phyloP scores from a whole-genome alignment of 2,329 filamentous ascomycete species.

The Magnaporthiopsis poae region DNA sequence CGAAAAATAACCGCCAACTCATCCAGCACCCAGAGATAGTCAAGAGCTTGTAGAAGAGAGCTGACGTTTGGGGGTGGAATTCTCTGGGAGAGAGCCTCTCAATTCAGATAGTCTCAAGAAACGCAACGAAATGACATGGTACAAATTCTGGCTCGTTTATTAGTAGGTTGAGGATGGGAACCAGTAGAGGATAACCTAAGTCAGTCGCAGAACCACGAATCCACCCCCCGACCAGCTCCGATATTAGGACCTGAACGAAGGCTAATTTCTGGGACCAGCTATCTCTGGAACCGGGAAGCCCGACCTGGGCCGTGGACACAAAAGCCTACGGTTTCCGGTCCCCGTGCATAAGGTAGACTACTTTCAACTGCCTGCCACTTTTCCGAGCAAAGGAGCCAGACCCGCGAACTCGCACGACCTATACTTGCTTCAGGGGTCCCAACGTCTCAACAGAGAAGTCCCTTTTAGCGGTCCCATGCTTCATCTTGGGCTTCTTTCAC shows the following conservation, averaged over 20 bases:
- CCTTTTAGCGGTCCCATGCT: neutral
- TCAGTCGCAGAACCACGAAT: neutral
- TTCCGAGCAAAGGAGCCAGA: neutral
- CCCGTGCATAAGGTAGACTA: neutral
- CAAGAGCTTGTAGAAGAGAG: neutral
- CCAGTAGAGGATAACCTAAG: neutral
- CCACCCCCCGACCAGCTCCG: neutral
- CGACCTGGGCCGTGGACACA: neutral
- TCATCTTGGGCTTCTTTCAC: neutral
- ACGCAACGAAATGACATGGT: neutral
- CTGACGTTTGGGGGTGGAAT: neutral
- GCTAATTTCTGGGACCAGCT: neutral
- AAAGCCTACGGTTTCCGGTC: neutral
- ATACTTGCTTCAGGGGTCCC: neutral
- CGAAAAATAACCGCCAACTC: neutral
- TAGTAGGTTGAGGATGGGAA: neutral
- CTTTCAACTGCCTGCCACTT: neutral
- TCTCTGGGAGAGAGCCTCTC: neutral
- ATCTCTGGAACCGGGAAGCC: neutral
- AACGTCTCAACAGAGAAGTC: neutral
- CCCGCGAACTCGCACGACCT: neutral
- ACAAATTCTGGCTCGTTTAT: neutral
- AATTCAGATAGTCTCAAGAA: neutral
- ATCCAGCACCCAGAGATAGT: neutral
- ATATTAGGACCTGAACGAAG: neutral